Evolutionary conservation across 805 yeast species (phyloP).

Genomic region (Scheffersomyces amazonensis): DNA sequence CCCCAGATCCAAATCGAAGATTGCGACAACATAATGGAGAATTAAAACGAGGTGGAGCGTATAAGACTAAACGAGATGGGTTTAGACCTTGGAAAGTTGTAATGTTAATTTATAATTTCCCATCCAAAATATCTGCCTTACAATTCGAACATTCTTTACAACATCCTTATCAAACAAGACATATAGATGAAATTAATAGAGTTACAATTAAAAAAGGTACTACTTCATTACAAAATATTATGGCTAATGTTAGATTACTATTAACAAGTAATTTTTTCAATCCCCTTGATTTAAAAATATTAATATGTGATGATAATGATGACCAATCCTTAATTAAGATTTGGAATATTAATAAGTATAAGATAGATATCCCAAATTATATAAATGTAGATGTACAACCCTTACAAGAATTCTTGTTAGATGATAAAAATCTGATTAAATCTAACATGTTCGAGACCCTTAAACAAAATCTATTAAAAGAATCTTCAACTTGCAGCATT

Average conservation of each 20-base stretch:
- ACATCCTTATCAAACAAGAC: constrained; percentile 65
- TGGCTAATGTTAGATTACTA: constrained; percentile 48
- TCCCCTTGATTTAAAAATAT: constrained; percentile 43
- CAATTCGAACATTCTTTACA: constrained; percentile 87
- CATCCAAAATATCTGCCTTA: constrained; percentile 63
- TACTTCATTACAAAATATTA: constrained; percentile 40
- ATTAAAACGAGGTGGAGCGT: constrained; percentile 63
- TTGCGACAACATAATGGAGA: constrained; percentile 80
- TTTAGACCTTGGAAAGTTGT: constrained; percentile 75
- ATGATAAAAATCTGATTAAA: not conserved
- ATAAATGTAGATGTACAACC: constrained; percentile 7
- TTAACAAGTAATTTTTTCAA: constrained; percentile 42
- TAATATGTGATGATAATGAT: constrained; percentile 37
- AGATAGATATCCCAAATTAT: constrained; percentile 8
- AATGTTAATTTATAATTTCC: constrained; percentile 66
- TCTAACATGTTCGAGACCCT: not conserved
- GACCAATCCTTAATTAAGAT: constrained; percentile 16
- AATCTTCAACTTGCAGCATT: constrained; percentile 22
- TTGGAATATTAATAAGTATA: constrained; percentile 36
- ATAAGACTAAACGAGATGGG: constrained; percentile 53
- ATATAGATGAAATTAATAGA: constrained; percentile 41
- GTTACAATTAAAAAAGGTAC: constrained; percentile 33
- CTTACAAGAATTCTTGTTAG: constrained; percentile 1
- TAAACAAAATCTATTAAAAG: constrained; percentile 10
- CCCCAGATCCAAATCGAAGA: constrained; percentile 68